Percentiles rank a stretch among this genome's conserved stretches.
Conservation (phyloP, 352 stramenopile species). For the Pythium vanterpoolii region DNA sequence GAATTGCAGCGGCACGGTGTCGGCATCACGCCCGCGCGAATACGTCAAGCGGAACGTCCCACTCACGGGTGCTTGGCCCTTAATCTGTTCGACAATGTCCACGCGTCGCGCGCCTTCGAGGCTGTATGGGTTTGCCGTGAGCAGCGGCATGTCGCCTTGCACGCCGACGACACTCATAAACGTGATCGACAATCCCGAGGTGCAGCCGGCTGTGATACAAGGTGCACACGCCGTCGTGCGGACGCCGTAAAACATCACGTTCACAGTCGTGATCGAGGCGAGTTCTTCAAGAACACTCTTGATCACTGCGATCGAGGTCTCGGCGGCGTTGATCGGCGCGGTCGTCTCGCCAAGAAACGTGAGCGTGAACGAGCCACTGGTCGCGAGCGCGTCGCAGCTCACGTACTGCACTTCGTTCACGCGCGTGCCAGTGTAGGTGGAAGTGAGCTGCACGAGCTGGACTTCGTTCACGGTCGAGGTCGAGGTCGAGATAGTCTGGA, state of each 20-base stretch:
- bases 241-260: conserved; percentile 57
- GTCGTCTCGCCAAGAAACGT: conserved; percentile 88
- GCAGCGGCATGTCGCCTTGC: conserved; percentile 84
- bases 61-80: conserved; percentile 87
- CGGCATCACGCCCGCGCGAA: conserved; percentile 61
- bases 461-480: conserved; percentile 76
- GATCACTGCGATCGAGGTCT: conserved; percentile 72
- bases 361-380: conserved; percentile 80
- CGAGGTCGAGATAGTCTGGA: conserved; percentile 72
- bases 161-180: conserved; percentile 83
- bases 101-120: conserved; percentile 90
- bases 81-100: conserved; percentile 64
- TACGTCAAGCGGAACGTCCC: conserved; percentile 91
- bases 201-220: conserved; percentile 49
- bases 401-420: conserved; percentile 88
- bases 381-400: conserved; percentile 84
- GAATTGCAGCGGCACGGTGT: conserved; percentile 71
- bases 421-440: conserved; percentile 52
- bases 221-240: conserved; percentile 68
- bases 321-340: conserved; percentile 73
- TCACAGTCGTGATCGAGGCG: conserved; percentile 82
- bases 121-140: conserved; percentile 79
- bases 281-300: conserved; percentile 89
- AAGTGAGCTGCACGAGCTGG: conserved; percentile 88
- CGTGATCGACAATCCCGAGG: conserved; percentile 83